Evolutionary conservation across 1,139 yeast species (phyloP), one percentile per base, ranked within the genome.

Genomic region (Candida buenavistaensis): DNA sequence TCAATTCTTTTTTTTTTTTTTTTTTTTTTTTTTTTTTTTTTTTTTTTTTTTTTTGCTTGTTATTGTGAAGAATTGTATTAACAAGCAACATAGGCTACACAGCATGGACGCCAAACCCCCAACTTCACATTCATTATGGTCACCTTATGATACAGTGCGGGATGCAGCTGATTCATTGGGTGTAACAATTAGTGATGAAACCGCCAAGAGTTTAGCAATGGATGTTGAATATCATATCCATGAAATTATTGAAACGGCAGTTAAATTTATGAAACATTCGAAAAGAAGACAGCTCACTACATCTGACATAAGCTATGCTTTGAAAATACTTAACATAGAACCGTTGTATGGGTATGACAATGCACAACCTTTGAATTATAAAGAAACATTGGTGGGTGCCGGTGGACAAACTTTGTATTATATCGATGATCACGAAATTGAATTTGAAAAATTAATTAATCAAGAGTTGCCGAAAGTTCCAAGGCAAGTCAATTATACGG

Each of bases 201-300:
- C 94, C 2, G 86, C 96, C 35, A 87, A 88, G 52, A 88, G 94
- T 44, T 68, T 94, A 41, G 98, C 99, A 5, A 92, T 94, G 98
- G 99, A 94, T 59, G 95, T 92, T 20, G 99, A 94, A 63, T 94
- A 94, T 57, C 76, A 98, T 46, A 88, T 94, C 44, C 94, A 92
- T 57, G 98, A 94, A 62, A 86, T 94, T 30, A 69, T 92, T 40
- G 97, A 92, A 59, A 95, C 94, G 42, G 97, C 98, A 14, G 80
- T 85, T 39, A 94, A 92, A 59, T 90, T 92, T 60, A 94, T 92
- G 94, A 76, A 97, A 50, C 97, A 94, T 57, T 81, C 95, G 23
- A 90, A 90, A 57, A 67, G 97, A 32, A 85, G 86, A 44, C 75
- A 85, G 0, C 65, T 94, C 26, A 82, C 89, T 23, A 87, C 97